Evolutionary conservation across 2,329 filamentous ascomycete genomes (phyloP).

Genomic region (Alternaria conjuncta): DNA sequence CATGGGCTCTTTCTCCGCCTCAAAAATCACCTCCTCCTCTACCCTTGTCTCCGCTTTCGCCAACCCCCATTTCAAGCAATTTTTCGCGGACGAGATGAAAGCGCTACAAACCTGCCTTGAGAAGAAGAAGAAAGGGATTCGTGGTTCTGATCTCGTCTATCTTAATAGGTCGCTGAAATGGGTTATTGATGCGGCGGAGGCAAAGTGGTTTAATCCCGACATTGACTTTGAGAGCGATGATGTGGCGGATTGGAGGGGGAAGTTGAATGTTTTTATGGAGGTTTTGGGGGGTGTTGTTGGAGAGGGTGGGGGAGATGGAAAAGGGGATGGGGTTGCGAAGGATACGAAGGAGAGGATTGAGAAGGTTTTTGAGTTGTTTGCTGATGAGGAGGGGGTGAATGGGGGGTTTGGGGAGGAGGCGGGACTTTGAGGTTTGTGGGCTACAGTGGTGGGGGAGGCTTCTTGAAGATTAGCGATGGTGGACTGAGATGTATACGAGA

Average conservation of each 20-base stretch:
- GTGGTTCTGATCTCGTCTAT: background rate
- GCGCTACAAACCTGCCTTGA: too few relatives aligned
- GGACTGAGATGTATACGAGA: background rate
- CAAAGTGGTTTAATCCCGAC: background rate
- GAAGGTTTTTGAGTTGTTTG: background rate
- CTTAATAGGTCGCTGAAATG: background rate
- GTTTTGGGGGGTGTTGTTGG: background rate
- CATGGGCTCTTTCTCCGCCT: background rate
- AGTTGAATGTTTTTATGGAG: background rate
- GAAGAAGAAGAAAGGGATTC: too few relatives aligned
- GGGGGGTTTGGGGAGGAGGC: background rate
- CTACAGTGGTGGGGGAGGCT: too few relatives aligned
- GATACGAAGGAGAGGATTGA: background rate
- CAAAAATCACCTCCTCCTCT: background rate
- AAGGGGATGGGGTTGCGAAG: background rate
- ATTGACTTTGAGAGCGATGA: background rate
- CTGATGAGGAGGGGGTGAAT: background rate
- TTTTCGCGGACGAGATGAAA: too few relatives aligned
- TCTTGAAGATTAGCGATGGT: too few relatives aligned
- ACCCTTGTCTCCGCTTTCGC: background rate
- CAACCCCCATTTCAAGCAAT: background rate
- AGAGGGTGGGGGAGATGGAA: too few relatives aligned
- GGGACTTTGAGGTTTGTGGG: background rate
- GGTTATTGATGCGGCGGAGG: background rate
- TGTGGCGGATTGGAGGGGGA: background rate